These are phyloP conservation scores for Phalaenopsis hybrid DNA, from an alignment of 116 monocot species.

Conservation along the genomic window DNA sequence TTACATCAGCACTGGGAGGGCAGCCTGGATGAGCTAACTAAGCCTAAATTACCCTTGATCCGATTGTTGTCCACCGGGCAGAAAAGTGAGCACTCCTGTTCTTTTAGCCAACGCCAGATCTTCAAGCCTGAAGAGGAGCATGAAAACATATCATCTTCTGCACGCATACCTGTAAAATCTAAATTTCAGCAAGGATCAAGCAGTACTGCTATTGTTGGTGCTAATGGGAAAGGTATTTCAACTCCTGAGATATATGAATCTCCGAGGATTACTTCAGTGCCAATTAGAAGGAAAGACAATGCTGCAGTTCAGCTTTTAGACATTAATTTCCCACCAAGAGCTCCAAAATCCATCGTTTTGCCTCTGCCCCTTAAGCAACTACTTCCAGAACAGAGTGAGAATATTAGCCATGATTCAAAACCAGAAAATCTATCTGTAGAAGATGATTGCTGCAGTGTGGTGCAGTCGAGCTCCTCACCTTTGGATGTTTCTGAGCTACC, in stretches of 20 bases:
- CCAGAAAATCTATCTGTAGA: neutral
- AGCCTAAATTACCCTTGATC: constrained; percentile 63
- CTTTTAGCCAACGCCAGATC: constrained; percentile 53
- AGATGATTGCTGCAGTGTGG: constrained; percentile 31
- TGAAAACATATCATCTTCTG: constrained; percentile 31
- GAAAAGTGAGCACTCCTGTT: constrained; percentile 59
- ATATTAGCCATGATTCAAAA: constrained; percentile 17
- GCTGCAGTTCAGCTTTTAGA: constrained; percentile 52
- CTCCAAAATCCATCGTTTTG: constrained; percentile 42
- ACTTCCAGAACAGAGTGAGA: constrained; percentile 31
- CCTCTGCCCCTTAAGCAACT: constrained; percentile 63
- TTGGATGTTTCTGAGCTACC: constrained; percentile 12
- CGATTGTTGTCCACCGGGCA: constrained; percentile 65
- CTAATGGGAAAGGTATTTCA: constrained; percentile 39
- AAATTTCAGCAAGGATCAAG: constrained; percentile 32
- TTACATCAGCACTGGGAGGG: constrained; percentile 92
- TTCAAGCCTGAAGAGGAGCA: constrained; percentile 58
- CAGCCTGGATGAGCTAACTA: constrained; percentile 84
- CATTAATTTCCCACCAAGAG: constrained; percentile 83
- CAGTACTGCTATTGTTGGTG: constrained; percentile 28
- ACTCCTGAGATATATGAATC: constrained; percentile 64
- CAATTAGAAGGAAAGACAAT: constrained; percentile 24
- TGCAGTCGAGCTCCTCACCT: constrained; percentile 36
- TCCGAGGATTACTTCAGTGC: constrained; percentile 35
- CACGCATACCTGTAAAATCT: constrained; percentile 27